Conservation (phyloP, 371 early-diverging fungal genomes). For the Mucor circinelloides region DNA sequence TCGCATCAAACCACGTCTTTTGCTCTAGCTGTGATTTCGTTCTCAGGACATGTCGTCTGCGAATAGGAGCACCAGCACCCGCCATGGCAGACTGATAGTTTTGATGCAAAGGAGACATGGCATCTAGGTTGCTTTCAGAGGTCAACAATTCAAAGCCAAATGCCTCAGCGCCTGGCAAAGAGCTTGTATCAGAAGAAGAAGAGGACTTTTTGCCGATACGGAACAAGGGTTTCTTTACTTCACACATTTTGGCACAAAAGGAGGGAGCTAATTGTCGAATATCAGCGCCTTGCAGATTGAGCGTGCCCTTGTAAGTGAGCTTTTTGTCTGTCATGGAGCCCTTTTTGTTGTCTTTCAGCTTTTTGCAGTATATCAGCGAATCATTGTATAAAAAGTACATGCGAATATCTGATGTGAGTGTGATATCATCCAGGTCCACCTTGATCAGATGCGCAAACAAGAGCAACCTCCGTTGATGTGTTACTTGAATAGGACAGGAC, state of each 20-base stretch:
- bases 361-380: constrained; percentile 21
- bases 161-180: constrained; percentile 10
- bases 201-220: constrained; percentile 10
- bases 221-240: constrained; percentile 14
- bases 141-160: constrained; percentile 34
- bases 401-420: constrained; percentile 21
- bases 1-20: constrained; percentile 18
- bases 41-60: constrained; percentile 26
- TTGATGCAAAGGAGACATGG: constrained; percentile 22
- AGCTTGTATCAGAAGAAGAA: neutral
- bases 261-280: constrained; percentile 11
- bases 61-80: constrained; percentile 4
- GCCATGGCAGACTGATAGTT: constrained; percentile 13
- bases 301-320: constrained; percentile 19
- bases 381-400: constrained; percentile 38
- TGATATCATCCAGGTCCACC: constrained; percentile 30
- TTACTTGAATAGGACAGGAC: constrained; percentile 26
- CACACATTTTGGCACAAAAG: constrained; percentile 23
- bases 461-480: constrained; percentile 26
- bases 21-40: constrained; percentile 18
- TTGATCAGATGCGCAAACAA: constrained; percentile 26
- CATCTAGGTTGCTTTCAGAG: constrained; percentile 6
- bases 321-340: neutral
- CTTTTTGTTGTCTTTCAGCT: constrained; percentile 16
- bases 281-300: constrained; percentile 18